These are phyloP conservation scores for Globisporangium uncinulatum DNA, from an alignment of 352 stramenopile species.

Conservation along the genomic window DNA sequence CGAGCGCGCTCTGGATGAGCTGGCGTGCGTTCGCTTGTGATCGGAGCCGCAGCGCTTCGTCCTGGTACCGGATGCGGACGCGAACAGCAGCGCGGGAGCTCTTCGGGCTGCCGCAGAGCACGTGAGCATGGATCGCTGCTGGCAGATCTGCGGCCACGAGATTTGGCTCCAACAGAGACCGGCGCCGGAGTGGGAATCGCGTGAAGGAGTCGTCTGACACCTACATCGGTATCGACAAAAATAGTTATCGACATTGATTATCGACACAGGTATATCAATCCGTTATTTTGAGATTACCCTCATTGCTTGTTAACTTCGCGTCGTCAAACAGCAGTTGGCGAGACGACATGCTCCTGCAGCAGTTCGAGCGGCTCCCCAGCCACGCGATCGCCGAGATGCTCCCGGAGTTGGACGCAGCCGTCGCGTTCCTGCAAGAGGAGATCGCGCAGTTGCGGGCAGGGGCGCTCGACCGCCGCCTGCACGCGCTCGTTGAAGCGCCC, in stretches of 20 bases:
- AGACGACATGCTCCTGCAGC: no score
- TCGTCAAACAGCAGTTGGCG: no score
- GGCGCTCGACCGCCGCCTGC: slow-evolving; percentile 27
- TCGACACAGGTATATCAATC: no score
- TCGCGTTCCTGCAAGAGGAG: slow-evolving; percentile 48
- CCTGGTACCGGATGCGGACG: slow-evolving; percentile 28
- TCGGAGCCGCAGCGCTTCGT: slow-evolving; percentile 34
- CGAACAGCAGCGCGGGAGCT: neutral
- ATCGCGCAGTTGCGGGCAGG: slow-evolving; percentile 36
- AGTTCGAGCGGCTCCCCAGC: no score
- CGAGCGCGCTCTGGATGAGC: slow-evolving; percentile 25
- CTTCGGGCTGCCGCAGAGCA: neutral
- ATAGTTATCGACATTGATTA: no score
- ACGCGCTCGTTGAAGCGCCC: slow-evolving; percentile 27
- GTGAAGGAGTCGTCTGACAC: no score
- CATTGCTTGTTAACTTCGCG: no score
- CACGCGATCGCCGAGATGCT: slow-evolving; percentile 15
- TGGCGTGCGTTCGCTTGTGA: slow-evolving; percentile 23
- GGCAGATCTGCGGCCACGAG: neutral
- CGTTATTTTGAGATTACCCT: no score
- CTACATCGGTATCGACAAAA: no score
- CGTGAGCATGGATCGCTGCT: neutral
- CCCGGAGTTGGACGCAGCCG: slow-evolving; percentile 49
- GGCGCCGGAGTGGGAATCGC: slow-evolving; percentile 3
- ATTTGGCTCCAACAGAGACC: slow-evolving; percentile 5